Conservation (phyloP, 345 rosid genomes). For the Pugionium dolabratum region DNA sequence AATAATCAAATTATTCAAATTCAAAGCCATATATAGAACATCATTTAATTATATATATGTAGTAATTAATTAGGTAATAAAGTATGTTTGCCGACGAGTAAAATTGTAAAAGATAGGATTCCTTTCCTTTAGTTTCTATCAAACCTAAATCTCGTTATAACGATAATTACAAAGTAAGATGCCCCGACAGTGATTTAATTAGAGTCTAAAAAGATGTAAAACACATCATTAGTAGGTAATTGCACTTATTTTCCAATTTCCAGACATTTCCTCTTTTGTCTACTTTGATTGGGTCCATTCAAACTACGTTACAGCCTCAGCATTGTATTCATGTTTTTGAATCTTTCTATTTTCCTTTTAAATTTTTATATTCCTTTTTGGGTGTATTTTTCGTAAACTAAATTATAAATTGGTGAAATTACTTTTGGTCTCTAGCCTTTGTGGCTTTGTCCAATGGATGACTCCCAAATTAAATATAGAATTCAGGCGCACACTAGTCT, state of each 20-base stretch:
- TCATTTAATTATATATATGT: too few relatives aligned
- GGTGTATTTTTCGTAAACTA: too few relatives aligned
- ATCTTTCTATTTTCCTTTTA: too few relatives aligned
- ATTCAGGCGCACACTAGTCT: too few relatives aligned
- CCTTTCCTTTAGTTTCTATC: not conserved
- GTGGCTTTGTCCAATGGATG: too few relatives aligned
- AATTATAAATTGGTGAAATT: too few relatives aligned
- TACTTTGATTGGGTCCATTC: conserved; percentile 28
- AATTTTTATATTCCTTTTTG: too few relatives aligned
- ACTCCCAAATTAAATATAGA: too few relatives aligned
- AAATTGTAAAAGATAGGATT: not conserved
- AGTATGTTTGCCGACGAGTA: conserved; percentile 21
- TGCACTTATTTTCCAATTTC: conserved; percentile 5
- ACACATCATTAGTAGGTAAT: conserved; percentile 30
- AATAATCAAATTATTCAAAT: too few relatives aligned
- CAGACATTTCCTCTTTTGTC: conserved; percentile 30
- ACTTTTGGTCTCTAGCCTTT: too few relatives aligned
- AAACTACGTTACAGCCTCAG: conserved; percentile 15
- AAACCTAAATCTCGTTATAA: conserved; percentile 20
- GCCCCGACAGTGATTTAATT: conserved; percentile 12
- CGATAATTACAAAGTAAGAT: conserved; percentile 8
- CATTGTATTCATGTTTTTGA: conserved; percentile 23
- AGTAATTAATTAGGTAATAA: conserved; percentile 11
- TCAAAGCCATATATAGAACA: too few relatives aligned
- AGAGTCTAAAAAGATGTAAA: not conserved